Base-by-base conservation (phyloP, 2,329 filamentous ascomycete genomes). In the Trichoderma sp. region DNA sequence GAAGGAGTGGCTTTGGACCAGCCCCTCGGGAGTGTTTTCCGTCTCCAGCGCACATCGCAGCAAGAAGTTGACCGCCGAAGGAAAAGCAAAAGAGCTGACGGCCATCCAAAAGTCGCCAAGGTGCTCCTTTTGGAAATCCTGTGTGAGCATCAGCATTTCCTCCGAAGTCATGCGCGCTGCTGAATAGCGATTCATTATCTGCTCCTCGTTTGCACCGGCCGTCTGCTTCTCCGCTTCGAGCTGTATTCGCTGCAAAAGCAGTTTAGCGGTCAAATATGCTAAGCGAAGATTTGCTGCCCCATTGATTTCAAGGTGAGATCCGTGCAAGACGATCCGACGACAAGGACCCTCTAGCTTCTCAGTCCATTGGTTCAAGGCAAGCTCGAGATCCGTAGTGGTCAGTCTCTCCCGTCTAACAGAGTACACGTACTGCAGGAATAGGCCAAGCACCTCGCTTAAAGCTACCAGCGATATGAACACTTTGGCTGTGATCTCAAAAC, bases 251-350 rank as follows among this genome's bases (percentile, higher is more conserved):
- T 82, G 79, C 0, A 83, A 76, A 0, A 87, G 75, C 3, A 87
- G 77, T 43, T 81, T 81, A 6, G 83, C 78, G 0, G 83, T 83
- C 0, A 87, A 73, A 71, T 86, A 87, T 0, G 83, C 79, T 2
- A 88, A 75, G 3, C 85, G 83, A 16, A 88, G 77, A 62, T 87
- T 87, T 6, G 84, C 79, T 0, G 83, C 82, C 0, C 85, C 85
- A 0, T 82, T 81, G 0, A 80, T 74, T 2, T 78, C 73, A 0
- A 85, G 71, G 19, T 79, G 74, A 2, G 76, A 80, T 1, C 84
- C 84, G 4, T 83, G 78, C 1, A 83, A 76, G 21, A 84, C 79
- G 13, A 83, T 75, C 1, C 76, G 75, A 3, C 83, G 81, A 3
- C 80, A 75, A 5, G 78, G 74, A 1, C 77, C 79, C 1, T 72